These are phyloP conservation scores for Sequoia sempervirens DNA, from an alignment of 75 land plant species.

Conservation along the genomic window DNA sequence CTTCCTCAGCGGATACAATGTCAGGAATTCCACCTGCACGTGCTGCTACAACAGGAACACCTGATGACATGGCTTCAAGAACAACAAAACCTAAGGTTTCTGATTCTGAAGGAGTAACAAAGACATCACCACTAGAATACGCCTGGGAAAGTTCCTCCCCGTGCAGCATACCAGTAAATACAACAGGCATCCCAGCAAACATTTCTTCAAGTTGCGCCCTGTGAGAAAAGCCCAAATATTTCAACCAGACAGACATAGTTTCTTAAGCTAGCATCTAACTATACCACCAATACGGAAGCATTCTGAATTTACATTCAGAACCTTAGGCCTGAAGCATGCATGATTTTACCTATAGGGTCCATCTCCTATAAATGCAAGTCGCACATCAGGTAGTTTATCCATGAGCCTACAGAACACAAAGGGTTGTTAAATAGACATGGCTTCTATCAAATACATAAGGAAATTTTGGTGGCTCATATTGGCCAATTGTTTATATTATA, in stretches of 20 bases:
- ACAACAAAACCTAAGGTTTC: conserved; percentile 97
- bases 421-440: neutral
- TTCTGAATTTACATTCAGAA: neutral
- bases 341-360: conserved; percentile 84
- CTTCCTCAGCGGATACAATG: conserved; percentile 73
- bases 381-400: conserved; percentile 79
- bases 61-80: conserved; percentile 98
- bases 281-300: neutral
- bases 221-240: conserved; percentile 9
- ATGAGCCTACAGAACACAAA: conserved; percentile 56
- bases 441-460: neutral
- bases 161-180: conserved; percentile 91
- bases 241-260: neutral
- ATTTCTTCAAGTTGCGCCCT: conserved; percentile 81
- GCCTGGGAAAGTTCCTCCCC: conserved; percentile 98
- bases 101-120: conserved; percentile 95
- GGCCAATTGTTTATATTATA: neutral
- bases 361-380: conserved; percentile 94
- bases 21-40: conserved; percentile 98
- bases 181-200: conserved; percentile 88
- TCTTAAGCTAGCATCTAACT: neutral
- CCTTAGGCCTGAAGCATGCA: neutral
- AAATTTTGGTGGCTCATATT: neutral
- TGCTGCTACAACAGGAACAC: conserved; percentile 90
- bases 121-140: conserved; percentile 96